Evolutionary conservation across 768 basidiomycete genomes (phyloP).

Genomic region (Mycena alexandri): DNA sequence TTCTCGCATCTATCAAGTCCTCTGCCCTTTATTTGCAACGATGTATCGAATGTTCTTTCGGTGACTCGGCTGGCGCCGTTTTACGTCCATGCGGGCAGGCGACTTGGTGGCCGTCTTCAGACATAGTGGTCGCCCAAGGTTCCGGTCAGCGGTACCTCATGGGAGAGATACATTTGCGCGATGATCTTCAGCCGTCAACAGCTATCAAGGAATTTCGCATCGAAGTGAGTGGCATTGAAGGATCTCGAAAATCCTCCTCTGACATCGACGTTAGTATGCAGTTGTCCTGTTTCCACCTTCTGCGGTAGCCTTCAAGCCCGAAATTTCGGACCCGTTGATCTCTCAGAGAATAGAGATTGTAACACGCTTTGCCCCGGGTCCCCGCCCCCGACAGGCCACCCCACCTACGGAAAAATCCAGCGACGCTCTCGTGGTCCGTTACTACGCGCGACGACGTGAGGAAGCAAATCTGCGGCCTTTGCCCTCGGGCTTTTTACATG

Average conservation of each 20-base stretch:
- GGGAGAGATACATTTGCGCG: conserved; percentile 25
- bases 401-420: background rate
- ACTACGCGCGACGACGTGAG: conserved; percentile 6
- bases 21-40: conserved; percentile 27
- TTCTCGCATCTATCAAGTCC: conserved; percentile 26
- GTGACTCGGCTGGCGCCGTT: background rate
- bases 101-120: conserved; percentile 27
- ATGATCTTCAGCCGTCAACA: conserved; percentile 25
- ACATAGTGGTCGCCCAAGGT: background rate
- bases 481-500: too few relatives aligned
- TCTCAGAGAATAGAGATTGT: conserved; percentile 27
- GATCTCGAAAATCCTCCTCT: background rate
- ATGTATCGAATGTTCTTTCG: conserved; percentile 16
- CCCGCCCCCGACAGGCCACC: background rate
- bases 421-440: conserved; percentile 5
- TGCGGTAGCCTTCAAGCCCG: conserved; percentile 20
- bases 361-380: conserved; percentile 26
- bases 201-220: conserved; percentile 17
- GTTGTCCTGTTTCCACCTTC: conserved; percentile 26
- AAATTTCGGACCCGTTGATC: conserved; percentile 11
- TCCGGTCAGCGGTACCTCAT: conserved; percentile 22
- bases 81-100: conserved; percentile 28
- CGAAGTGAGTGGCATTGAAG: conserved; percentile 10
- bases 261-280: conserved; percentile 10
- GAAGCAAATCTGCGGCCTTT: too few relatives aligned